Conservation (phyloP, 495 filamentous ascomycete species). For the Pseudoneurospora amorphoporcata region DNA sequence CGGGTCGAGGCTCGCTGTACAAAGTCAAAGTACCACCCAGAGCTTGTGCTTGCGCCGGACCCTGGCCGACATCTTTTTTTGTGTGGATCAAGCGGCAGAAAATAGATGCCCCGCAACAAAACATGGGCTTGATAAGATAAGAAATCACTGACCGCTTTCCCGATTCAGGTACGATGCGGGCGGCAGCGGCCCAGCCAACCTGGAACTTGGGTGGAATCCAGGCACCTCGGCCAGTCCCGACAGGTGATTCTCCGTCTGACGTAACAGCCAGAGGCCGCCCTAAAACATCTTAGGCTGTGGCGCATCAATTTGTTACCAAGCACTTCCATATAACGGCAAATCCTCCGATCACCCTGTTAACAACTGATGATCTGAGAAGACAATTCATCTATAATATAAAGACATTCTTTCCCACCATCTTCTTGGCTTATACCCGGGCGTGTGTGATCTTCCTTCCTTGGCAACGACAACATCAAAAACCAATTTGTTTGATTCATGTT, state of each 20-base stretch:
- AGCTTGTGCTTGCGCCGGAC: neutral
- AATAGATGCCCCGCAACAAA: conserved; percentile 21
- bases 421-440: neutral
- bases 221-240: neutral
- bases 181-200: neutral
- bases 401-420: neutral
- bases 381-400: neutral
- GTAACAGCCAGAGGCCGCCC: neutral
- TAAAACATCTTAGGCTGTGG: neutral
- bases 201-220: neutral
- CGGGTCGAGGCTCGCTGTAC: neutral
- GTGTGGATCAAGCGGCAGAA: conserved; percentile 12
- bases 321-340: neutral
- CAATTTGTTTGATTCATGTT: neutral
- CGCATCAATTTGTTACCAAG: neutral
- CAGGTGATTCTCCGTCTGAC: neutral
- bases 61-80: conserved; percentile 12
- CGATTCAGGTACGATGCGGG: neutral
- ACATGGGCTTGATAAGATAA: conserved; percentile 16
- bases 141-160: neutral
- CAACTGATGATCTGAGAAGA: neutral
- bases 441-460: neutral
- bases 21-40: neutral
- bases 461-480: neutral
- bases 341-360: neutral